A percentile compares a stretch with the other conserved stretches of the same genome.
These are phyloP conservation scores for Solanum hybrid DNA, from an alignment of 305 asterid genomes.

Conservation along the genomic window DNA sequence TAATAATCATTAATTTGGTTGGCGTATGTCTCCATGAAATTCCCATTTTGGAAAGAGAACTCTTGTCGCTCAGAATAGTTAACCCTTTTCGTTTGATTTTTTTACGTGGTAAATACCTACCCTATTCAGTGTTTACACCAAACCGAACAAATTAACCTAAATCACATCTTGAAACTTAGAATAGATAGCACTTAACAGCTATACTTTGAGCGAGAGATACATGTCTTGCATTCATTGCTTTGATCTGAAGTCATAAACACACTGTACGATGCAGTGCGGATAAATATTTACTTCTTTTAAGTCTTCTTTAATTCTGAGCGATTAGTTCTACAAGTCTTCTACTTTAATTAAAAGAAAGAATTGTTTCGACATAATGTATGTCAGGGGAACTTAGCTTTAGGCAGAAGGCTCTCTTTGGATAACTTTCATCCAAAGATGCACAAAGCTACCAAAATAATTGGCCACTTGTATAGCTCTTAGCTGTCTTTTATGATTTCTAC, in stretches of 20 bases:
- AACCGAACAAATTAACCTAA: neutral
- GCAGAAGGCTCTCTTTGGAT: neutral
- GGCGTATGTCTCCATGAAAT: neutral
- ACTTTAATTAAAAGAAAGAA: no score
- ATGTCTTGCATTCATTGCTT: neutral
- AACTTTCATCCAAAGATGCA: neutral
- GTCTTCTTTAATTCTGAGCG: neutral
- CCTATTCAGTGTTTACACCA: neutral
- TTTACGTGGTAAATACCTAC: neutral
- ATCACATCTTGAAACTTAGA: neutral
- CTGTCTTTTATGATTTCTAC: conserved; percentile 2
- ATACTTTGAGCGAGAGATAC: neutral
- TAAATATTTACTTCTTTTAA: neutral
- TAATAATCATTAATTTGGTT: neutral
- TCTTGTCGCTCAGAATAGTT: neutral
- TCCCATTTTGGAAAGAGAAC: neutral
- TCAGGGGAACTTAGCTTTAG: neutral
- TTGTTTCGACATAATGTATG: neutral
- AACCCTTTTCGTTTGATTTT: neutral
- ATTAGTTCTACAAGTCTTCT: neutral
- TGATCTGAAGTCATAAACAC: neutral
- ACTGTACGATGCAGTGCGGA: no score
- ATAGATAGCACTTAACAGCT: neutral
- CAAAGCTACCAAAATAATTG: neutral
- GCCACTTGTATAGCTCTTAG: neutral